Conservation (phyloP, 2,329 filamentous ascomycete species). For the Graphium sp. region DNA sequence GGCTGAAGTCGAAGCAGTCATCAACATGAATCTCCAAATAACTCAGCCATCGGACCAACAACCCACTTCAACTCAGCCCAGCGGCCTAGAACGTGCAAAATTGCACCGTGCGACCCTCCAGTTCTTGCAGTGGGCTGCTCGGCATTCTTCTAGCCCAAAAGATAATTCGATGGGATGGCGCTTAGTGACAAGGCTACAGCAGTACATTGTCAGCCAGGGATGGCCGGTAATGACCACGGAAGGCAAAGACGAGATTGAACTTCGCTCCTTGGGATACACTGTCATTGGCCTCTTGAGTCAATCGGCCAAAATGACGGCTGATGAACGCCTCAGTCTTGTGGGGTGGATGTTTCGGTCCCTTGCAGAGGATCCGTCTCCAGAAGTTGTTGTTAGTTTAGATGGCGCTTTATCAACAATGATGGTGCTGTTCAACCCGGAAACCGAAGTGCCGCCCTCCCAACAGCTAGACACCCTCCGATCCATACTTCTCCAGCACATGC, state of each 20-base stretch:
- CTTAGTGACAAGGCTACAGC: conserved; percentile 50
- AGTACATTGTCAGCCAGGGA: conserved; percentile 64
- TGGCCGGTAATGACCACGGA: conserved; percentile 56
- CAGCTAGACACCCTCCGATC: conserved; percentile 11
- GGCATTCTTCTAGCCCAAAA: conserved; percentile 42
- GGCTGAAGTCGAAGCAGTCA: conserved; percentile 50
- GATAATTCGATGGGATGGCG: conserved; percentile 51
- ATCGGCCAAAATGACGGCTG: conserved; percentile 37
- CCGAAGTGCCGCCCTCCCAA: conserved; percentile 3
- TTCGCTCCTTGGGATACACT: conserved; percentile 76
- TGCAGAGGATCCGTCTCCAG: conserved; percentile 58
- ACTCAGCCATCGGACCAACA: not conserved
- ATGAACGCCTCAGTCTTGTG: conserved; percentile 35
- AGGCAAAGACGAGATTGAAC: conserved; percentile 40
- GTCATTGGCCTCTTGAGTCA: conserved; percentile 70
- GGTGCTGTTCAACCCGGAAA: conserved; percentile 19
- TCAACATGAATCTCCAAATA: not conserved
- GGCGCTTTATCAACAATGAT: conserved; percentile 65
- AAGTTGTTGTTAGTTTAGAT: conserved; percentile 75
- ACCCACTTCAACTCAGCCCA: no score
- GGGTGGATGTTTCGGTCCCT: conserved; percentile 73
- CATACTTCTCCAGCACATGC: conserved; percentile 55
- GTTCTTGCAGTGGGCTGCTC: conserved; percentile 75
- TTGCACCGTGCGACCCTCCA: conserved; percentile 70
- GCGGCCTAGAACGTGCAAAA: conserved; percentile 59